A percentile compares a stretch with the other conserved stretches of the same genome.
These are phyloP conservation scores for Elsinoe necatrix DNA, from an alignment of 2,329 filamentous ascomycete species.

Conservation along the genomic window DNA sequence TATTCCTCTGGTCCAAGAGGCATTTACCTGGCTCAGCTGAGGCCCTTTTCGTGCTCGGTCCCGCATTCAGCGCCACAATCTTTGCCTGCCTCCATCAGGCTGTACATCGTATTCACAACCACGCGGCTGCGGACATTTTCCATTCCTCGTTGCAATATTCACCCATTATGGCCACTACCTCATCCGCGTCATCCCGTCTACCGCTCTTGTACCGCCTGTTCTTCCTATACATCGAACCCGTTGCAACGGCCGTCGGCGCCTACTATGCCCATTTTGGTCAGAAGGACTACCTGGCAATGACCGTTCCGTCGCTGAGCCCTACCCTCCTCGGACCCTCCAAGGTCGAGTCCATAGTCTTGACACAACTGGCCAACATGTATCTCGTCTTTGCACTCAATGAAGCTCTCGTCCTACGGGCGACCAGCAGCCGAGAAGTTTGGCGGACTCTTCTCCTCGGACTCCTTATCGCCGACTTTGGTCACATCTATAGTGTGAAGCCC, in stretches of 20 bases:
- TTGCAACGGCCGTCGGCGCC: constrained; percentile 46
- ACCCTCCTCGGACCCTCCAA: constrained; percentile 43
- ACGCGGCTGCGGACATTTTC: constrained; percentile 4
- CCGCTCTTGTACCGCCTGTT: constrained; percentile 60
- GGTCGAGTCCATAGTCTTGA: constrained; percentile 55
- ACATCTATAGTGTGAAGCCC: constrained; percentile 57
- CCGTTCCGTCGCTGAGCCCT: constrained; percentile 44
- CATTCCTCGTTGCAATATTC: too few species aligned
- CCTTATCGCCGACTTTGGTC: constrained; percentile 67
- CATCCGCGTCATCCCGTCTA: constrained; percentile 39
- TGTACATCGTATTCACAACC: constrained; percentile 2
- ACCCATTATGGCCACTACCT: constrained; percentile 18
- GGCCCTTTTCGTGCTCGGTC: constrained; percentile 8
- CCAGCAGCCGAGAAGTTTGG: constrained; percentile 63
- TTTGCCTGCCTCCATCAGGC: constrained; percentile 17
- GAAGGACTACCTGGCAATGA: constrained; percentile 54
- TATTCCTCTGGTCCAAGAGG: neutral
- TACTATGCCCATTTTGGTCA: constrained; percentile 46
- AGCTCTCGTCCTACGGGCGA: constrained; percentile 63
- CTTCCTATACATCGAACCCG: constrained; percentile 64
- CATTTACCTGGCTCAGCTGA: constrained; percentile 5
- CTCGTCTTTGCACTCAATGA: constrained; percentile 70
- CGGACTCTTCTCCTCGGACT: constrained; percentile 56
- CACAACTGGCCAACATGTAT: constrained; percentile 72
- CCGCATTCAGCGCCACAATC: constrained; percentile 15